Base-by-base conservation (phyloP, 2,329 filamentous ascomycete species). In the Aureobasidium sp. region DNA sequence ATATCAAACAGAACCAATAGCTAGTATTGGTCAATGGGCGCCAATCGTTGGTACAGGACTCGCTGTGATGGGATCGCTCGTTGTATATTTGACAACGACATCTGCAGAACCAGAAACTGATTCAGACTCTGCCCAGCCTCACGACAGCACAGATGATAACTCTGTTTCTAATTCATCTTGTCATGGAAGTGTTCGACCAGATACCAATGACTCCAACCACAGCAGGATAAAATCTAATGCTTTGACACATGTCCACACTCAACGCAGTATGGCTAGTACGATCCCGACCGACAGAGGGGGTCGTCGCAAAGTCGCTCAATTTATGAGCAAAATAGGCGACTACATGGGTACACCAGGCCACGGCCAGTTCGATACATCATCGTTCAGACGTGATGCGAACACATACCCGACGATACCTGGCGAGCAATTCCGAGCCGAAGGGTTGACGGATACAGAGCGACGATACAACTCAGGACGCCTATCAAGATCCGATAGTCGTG, bases 1-100 rank as follows among this genome's bases (percentile, higher is more conserved):
- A 0, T 85, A 82, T 62, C 78, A 85, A 63, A 87, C 82, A 0
- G 86, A 89, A 63, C 83, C 84, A 0, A 82, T 88, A 58, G 75
- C 76, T 5, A 85, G 81, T 64, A 77, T 88, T 53, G 84, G 82
- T 39, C 82, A 86, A 73, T 86, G 84, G 83, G 79, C 78, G 14
- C 82, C 83, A 0, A 80, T 86, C 9, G 81, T 81, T 27, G 85
- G 82, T 47, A 85, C 84, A 2, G 77, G 72, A 0, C 73, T 88
- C 14, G 84, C 83, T 3, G 76, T 80, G 1, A 57, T 85, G 0
- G 84, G 85, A 0, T 87, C 85, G 0, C 66, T 87, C 0, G 85
- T 84, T 59, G 67, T 86, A 10, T 70, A 82, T 5, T 66, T 84
- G 0, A 77, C 76, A 60, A 71, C 71, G 10, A 66, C 66, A 13